These are phyloP conservation scores for Cladosporium austrohemisphaericum DNA, from an alignment of 2,329 filamentous ascomycete species.

Conservation along the genomic window DNA sequence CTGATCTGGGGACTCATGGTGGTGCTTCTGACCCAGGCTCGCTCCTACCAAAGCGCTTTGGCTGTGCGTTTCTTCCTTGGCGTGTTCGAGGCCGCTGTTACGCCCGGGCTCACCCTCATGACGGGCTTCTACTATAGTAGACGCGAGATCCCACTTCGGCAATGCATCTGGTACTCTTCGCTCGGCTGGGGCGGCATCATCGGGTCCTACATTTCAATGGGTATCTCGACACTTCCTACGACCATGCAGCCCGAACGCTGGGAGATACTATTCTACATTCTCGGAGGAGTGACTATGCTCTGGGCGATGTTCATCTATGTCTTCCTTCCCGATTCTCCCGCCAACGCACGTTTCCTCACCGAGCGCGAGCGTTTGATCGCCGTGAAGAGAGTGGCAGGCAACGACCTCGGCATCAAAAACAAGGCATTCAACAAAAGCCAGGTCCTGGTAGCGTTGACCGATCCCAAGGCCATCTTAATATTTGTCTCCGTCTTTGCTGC, in stretches of 20 bases:
- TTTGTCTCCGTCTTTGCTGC: slow-evolving; percentile 45
- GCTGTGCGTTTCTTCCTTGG: slow-evolving; percentile 31
- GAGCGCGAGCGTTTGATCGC: slow-evolving; percentile 55
- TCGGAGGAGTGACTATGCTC: slow-evolving; percentile 34
- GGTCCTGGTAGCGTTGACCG: slow-evolving; percentile 50
- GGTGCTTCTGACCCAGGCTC: slow-evolving; percentile 34
- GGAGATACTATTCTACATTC: slow-evolving; percentile 35
- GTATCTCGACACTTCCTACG: slow-evolving; percentile 29
- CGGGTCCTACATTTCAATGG: slow-evolving; percentile 36
- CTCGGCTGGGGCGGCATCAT: slow-evolving; percentile 32
- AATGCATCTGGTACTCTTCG: slow-evolving; percentile 36
- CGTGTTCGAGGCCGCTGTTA: slow-evolving; percentile 34
- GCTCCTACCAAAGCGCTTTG: slow-evolving; percentile 27
- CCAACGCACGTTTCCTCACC: slow-evolving; percentile 54
- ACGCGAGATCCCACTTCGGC: slow-evolving; percentile 35
- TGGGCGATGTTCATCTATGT: slow-evolving; percentile 46
- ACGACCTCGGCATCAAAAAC: slow-evolving; percentile 37
- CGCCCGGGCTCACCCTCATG: slow-evolving; percentile 35
- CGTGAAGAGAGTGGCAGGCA: slow-evolving; percentile 47
- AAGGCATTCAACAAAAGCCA: slow-evolving; percentile 48
- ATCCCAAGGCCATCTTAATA: slow-evolving; percentile 56
- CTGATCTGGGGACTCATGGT: slow-evolving; percentile 36
- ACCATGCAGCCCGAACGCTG: slow-evolving; percentile 30
- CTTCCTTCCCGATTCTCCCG: slow-evolving; percentile 61
- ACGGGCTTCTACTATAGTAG: slow-evolving; percentile 38